These are phyloP conservation scores for Pseudocercospora fijiensis DNA, from an alignment of 2,329 filamentous ascomycete species.

Conservation along the genomic window DNA sequence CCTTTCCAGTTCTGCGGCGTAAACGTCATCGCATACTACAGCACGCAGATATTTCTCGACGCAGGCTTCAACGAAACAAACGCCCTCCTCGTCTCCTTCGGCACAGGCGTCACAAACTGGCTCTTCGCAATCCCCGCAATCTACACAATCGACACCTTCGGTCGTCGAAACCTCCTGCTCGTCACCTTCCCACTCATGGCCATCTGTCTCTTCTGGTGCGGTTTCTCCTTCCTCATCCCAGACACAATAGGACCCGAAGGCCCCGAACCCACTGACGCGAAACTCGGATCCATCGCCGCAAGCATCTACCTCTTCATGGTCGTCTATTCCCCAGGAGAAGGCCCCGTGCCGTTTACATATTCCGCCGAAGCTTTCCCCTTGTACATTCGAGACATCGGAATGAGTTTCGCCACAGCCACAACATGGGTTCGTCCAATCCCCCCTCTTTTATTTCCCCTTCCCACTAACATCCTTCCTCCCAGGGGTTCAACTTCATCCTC, in stretches of 20 bases:
- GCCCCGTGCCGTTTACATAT: conserved; percentile 49
- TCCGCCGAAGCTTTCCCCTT: conserved; percentile 47
- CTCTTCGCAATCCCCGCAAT: conserved; percentile 24
- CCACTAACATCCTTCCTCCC: conserved; percentile 7
- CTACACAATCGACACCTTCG: conserved; percentile 44
- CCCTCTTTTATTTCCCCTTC: neutral
- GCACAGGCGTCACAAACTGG: conserved; percentile 32
- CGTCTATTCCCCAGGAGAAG: conserved; percentile 42
- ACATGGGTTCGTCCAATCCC: conserved; percentile 46
- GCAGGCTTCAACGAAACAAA: conserved; percentile 29
- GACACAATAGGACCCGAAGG: conserved; percentile 20
- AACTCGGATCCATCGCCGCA: conserved; percentile 41
- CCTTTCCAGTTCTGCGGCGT: conserved; percentile 15
- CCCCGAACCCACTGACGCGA: conserved; percentile 23
- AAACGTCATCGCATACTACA: conserved; percentile 38
- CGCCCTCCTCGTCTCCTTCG: conserved; percentile 36
- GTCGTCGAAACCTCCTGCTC: conserved; percentile 46
- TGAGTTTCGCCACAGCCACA: conserved; percentile 52
- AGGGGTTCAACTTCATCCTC: conserved; percentile 36
- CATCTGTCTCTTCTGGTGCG: conserved; percentile 50
- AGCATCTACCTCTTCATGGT: conserved; percentile 39
- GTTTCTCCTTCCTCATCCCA: conserved; percentile 43
- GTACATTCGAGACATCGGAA: conserved; percentile 42
- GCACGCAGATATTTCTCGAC: conserved; percentile 30
- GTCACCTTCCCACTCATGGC: conserved; percentile 48